Conservation (phyloP, 306 rosid species). For the Castanea mollissima region DNA sequence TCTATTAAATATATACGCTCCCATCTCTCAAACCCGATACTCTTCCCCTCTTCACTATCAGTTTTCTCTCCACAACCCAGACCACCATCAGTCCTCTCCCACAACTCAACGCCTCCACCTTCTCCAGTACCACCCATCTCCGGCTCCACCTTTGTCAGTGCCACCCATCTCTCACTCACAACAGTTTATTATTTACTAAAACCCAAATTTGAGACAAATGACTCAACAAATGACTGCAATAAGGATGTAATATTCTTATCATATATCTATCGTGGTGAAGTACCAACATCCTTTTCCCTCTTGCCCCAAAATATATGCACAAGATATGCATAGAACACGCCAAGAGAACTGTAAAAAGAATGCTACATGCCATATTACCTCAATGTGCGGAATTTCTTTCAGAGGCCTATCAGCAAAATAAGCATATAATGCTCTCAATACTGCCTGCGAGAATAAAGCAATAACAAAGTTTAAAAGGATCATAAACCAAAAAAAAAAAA, state of each 20-base stretch:
- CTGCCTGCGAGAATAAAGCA: constrained; percentile 63
- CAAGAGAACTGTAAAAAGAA: background rate
- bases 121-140: no score
- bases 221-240: background rate
- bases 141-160: no score
- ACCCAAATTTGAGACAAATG: no score
- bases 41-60: no score
- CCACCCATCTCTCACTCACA: no score
- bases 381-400: constrained; percentile 93
- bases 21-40: no score
- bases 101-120: no score
- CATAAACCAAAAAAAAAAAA: constrained; percentile 7
- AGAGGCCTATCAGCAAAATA: constrained; percentile 97
- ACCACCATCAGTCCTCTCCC: no score
- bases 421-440: constrained; percentile 92
- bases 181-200: no score
- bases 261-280: background rate
- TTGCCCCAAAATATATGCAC: background rate
- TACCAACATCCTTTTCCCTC: background rate
- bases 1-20: no score
- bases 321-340: background rate
- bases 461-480: constrained; percentile 6
- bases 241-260: background rate
- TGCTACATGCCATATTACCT: constrained; percentile 42
- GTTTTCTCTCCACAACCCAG: no score